Evolutionary conservation across 805 yeast genomes (phyloP).

Genomic region (Danielozyma ontarioensis): DNA sequence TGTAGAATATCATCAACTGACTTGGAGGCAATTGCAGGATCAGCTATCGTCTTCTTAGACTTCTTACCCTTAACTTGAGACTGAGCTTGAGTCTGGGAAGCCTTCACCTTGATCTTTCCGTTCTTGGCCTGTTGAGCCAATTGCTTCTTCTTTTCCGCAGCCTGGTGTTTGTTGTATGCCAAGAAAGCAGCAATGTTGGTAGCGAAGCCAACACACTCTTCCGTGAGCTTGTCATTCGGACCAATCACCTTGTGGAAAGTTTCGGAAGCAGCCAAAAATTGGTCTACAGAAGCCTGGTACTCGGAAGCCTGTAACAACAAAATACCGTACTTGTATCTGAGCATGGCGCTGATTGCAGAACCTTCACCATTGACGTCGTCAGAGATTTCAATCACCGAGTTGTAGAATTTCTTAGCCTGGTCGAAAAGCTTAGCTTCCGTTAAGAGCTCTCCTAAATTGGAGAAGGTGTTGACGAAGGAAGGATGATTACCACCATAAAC

Average conservation of each 20-base stretch:
- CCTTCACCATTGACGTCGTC: slow-evolving; percentile 48
- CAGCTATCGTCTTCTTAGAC: slow-evolving; percentile 15
- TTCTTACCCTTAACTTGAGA: slow-evolving; percentile 10
- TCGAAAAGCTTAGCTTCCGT: slow-evolving; percentile 44
- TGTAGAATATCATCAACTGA: slow-evolving; percentile 69
- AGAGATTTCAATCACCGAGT: slow-evolving; percentile 49
- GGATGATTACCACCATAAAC: slow-evolving; percentile 67
- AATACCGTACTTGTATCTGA: slow-evolving; percentile 54
- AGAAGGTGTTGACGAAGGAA: slow-evolving; percentile 56
- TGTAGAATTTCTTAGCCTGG: slow-evolving; percentile 50
- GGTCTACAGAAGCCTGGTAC: slow-evolving; percentile 50
- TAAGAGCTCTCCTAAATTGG: slow-evolving; percentile 57
- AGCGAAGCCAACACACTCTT: slow-evolving; percentile 63
- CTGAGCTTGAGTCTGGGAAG: slow-evolving; percentile 10
- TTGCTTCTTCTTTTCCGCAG: slow-evolving; percentile 24
- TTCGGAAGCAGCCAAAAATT: slow-evolving; percentile 51
- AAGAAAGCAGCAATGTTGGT: slow-evolving; percentile 47
- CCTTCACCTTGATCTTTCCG: slow-evolving; percentile 14
- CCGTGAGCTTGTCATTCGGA: slow-evolving; percentile 59
- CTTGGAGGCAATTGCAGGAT: slow-evolving; percentile 55
- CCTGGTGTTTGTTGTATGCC: slow-evolving; percentile 39
- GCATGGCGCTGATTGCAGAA: slow-evolving; percentile 57
- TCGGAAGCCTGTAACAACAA: slow-evolving; percentile 48
- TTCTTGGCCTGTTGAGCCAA: slow-evolving; percentile 10
- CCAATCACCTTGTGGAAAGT: slow-evolving; percentile 60